A percentile compares a stretch with the other conserved stretches of the same genome.
These are phyloP conservation scores for Ajuga chamaepitys DNA, from an alignment of 257 asterid genomes.

Conservation along the genomic window DNA sequence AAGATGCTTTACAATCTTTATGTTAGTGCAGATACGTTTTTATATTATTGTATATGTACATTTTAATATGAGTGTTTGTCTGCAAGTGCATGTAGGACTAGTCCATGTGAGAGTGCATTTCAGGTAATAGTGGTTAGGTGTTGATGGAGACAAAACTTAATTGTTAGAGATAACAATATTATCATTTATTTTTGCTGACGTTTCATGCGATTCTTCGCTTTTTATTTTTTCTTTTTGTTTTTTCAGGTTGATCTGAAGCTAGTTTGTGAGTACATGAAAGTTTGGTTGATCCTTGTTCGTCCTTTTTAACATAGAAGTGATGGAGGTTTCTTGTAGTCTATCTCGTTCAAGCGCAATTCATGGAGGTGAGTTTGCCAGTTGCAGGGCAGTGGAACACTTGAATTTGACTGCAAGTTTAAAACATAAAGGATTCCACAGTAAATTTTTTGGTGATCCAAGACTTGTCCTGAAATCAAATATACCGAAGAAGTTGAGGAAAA, in stretches of 20 bases:
- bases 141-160: not conserved
- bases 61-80: not conserved
- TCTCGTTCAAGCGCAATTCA: slow-evolving; percentile 18
- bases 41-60: not conserved
- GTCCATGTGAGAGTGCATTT: not conserved
- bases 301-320: slow-evolving; percentile 9
- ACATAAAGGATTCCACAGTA: slow-evolving; percentile 12
- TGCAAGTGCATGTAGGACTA: not conserved
- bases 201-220: not conserved
- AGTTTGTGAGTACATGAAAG: not conserved
- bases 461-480: slow-evolving; percentile 10
- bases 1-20: no score
- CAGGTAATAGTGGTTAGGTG: not conserved
- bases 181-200: not conserved
- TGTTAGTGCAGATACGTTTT: not conserved
- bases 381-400: slow-evolving; percentile 13
- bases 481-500: slow-evolving; percentile 23
- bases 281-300: not conserved
- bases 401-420: slow-evolving; percentile 14
- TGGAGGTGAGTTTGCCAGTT: slow-evolving; percentile 18
- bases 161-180: not conserved
- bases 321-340: slow-evolving; percentile 29
- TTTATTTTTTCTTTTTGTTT: not conserved
- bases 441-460: slow-evolving; percentile 18
- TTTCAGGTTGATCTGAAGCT: slow-evolving; percentile 13